A percentile compares a stretch with the other conserved stretches of the same genome.
phyloP scores from a whole-genome alignment of 305 asterid species.

The Rubia occidens region DNA sequence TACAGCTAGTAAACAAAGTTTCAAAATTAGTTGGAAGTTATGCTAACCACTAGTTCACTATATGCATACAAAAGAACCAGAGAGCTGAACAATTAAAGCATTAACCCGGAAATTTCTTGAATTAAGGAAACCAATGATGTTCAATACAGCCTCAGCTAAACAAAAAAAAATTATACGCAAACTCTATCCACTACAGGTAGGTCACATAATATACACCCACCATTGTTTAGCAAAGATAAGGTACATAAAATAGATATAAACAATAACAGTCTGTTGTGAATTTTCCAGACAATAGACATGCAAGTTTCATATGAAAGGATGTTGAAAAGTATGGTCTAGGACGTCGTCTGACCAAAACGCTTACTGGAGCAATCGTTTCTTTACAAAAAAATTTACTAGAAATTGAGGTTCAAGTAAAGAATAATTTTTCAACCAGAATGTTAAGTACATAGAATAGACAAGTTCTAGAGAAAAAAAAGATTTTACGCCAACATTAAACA shows the following conservation, averaged over 20 bases:
- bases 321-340: neutral
- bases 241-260: neutral
- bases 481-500: neutral
- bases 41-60: neutral
- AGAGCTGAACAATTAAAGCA: neutral
- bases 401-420: neutral
- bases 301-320: neutral
- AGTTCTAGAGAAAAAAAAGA: neutral
- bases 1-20: neutral
- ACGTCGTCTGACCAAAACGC: neutral
- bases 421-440: neutral
- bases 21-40: constrained; percentile 2
- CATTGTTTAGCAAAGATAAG: neutral
- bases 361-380: neutral
- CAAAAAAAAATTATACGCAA: neutral
- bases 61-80: constrained; percentile 3
- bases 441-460: neutral
- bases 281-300: neutral
- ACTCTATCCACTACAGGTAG: neutral
- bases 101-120: neutral
- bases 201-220: neutral
- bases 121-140: neutral
- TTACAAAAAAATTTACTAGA: neutral
- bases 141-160: neutral
- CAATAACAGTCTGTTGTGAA: neutral